A percentile compares a stretch with the other conserved stretches of the same genome.
Conservation (phyloP, 2,329 filamentous ascomycete species). For the Alternaria sp. region DNA sequence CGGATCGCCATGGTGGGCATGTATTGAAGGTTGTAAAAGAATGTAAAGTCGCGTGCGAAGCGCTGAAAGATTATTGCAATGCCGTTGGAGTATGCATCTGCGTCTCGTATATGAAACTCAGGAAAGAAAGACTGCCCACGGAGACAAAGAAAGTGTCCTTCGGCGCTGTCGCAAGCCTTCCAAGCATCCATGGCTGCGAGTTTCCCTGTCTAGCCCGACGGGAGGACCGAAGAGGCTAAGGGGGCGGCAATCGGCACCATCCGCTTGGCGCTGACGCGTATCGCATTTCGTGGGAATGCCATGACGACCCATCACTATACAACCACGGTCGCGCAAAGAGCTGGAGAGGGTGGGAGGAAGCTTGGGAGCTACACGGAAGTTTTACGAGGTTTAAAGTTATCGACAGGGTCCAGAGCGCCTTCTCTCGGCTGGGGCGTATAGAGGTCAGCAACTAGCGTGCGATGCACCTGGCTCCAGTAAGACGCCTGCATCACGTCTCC, state of each 20-base stretch:
- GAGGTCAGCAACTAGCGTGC: background rate
- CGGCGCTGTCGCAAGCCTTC: constrained; percentile 4
- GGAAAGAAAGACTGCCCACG: background rate
- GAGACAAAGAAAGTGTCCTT: background rate
- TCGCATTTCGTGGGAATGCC: constrained; percentile 4
- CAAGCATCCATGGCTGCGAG: constrained; percentile 14
- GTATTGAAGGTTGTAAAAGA: constrained; percentile 6
- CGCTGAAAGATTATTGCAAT: background rate
- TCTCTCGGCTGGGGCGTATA: background rate
- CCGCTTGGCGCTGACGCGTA: constrained; percentile 32
- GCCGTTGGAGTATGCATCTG: constrained; percentile 19
- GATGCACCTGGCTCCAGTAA: background rate
- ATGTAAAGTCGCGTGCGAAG: constrained; percentile 4
- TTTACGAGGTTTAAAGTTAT: background rate
- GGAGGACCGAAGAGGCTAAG: constrained; percentile 24
- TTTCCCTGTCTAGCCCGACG: constrained; percentile 12
- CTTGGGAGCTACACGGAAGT: background rate
- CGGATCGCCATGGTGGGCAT: constrained; percentile 25
- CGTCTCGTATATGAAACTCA: constrained; percentile 1
- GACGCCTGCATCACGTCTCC: background rate
- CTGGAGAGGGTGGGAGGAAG: background rate
- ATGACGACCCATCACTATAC: background rate
- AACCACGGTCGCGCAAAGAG: background rate
- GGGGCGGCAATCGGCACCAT: constrained; percentile 27
- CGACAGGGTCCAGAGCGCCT: background rate